Conservation (phyloP, 768 basidiomycete genomes). For the Kwoniella pini region DNA sequence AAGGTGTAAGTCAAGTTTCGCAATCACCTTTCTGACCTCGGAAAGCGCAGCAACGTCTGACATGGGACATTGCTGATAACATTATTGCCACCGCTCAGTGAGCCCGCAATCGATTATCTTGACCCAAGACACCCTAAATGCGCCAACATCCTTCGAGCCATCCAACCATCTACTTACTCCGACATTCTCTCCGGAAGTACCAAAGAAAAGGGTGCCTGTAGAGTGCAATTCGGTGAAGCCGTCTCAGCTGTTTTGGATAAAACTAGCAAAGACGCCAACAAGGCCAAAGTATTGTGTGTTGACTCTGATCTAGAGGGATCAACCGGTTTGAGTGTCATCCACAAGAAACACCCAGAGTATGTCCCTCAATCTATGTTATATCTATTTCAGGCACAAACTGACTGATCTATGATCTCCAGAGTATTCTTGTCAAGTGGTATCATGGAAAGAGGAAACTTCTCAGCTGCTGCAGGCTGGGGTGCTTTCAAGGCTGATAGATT, state of each 20-base stretch:
- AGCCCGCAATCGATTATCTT: slow-evolving; percentile 75
- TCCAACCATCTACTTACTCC: slow-evolving; percentile 63
- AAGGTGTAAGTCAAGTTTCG: slow-evolving; percentile 36
- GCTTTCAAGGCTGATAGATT: slow-evolving; percentile 73
- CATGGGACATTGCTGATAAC: no score
- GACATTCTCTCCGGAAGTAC: slow-evolving; percentile 71
- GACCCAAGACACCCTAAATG: slow-evolving; percentile 62
- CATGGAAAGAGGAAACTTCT: slow-evolving; percentile 82
- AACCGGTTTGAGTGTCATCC: slow-evolving; percentile 82
- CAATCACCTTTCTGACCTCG: no score
- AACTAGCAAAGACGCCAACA: slow-evolving; percentile 72
- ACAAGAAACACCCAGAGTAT: slow-evolving; percentile 86
- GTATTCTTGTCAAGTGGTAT: slow-evolving; percentile 33
- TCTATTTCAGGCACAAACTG: no score
- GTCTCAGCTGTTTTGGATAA: slow-evolving; percentile 75
- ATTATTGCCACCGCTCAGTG: no score
- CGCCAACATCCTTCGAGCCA: slow-evolving; percentile 64
- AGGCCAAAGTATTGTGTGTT: slow-evolving; percentile 79
- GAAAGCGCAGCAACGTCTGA: no score
- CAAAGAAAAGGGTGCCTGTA: slow-evolving; percentile 75
- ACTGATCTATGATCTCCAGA: no score
- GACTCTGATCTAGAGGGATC: slow-evolving; percentile 88
- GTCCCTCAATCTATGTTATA: slow-evolving; percentile 59
- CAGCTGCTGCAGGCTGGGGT: slow-evolving; percentile 82
- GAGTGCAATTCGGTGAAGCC: slow-evolving; percentile 81